These are phyloP conservation scores for Saccharomyces hybrid DNA, from an alignment of 1,139 yeast species.

Conservation along the genomic window DNA sequence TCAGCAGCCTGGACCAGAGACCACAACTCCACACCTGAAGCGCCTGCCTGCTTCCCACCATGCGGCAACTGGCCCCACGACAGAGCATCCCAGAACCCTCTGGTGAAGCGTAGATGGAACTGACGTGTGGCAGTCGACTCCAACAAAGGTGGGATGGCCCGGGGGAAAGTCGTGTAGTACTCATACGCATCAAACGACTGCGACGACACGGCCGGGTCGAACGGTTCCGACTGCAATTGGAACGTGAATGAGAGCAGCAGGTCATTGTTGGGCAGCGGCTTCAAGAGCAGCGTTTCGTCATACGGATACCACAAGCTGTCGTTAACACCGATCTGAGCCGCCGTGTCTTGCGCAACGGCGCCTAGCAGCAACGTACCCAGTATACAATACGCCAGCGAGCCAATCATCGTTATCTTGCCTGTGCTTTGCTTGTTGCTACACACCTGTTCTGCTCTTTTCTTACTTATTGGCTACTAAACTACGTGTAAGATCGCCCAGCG, in stretches of 20 bases:
- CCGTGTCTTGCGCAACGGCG: neutral
- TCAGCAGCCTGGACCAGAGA: slow-evolving; percentile 67
- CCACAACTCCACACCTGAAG: slow-evolving; percentile 94
- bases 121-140: slow-evolving; percentile 62
- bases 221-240: slow-evolving; percentile 47
- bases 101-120: slow-evolving; percentile 77
- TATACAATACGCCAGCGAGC: neutral
- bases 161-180: slow-evolving; percentile 76
- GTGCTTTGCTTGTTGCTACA: neutral
- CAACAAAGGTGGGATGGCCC: slow-evolving; percentile 71
- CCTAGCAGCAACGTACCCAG: neutral
- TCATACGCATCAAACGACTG: slow-evolving; percentile 26
- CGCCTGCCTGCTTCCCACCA: slow-evolving; percentile 71
- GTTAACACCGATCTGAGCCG: neutral
- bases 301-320: slow-evolving; percentile 36
- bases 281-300: slow-evolving; percentile 51
- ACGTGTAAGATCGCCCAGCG: slow-evolving; percentile 1
- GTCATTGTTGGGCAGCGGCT: slow-evolving; percentile 65
- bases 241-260: slow-evolving; percentile 55
- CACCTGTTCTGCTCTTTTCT: neutral
- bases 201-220: slow-evolving; percentile 27
- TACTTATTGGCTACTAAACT: neutral
- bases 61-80: slow-evolving; percentile 80
- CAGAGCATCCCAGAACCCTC: slow-evolving; percentile 94
- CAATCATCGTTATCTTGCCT: neutral